Conservation (phyloP, 2,329 filamentous ascomycete genomes). For the Penicillium sp. region DNA sequence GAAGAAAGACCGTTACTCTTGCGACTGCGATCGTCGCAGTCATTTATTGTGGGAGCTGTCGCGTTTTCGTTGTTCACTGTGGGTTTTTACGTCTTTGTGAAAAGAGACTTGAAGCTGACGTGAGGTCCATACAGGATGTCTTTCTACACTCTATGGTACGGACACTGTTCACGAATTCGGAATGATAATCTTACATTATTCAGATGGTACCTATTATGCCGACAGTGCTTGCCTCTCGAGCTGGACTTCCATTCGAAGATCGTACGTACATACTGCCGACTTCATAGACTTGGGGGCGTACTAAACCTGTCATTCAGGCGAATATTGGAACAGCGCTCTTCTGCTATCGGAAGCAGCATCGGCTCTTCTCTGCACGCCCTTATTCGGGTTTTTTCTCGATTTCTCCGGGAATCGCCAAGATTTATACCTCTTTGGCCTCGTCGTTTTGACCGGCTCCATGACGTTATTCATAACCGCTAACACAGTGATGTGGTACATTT, state of each 20-base stretch:
- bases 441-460: constrained; percentile 53
- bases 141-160: constrained; percentile 21
- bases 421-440: constrained; percentile 59
- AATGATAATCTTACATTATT: background rate
- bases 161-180: background rate
- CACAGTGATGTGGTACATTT: constrained; percentile 48
- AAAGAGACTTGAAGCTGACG: background rate
- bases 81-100: background rate
- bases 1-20: constrained; percentile 26
- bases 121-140: constrained; percentile 6
- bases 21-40: constrained; percentile 55
- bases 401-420: constrained; percentile 44
- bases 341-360: constrained; percentile 16
- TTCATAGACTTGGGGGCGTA: background rate
- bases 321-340: constrained; percentile 22
- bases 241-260: constrained; percentile 14
- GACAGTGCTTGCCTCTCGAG: constrained; percentile 12
- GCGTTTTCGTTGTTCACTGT: constrained; percentile 19
- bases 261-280: constrained; percentile 1
- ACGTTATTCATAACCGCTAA: constrained; percentile 54
- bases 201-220: constrained; percentile 22
- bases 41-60: constrained; percentile 59
- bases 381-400: constrained; percentile 20
- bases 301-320: constrained; percentile 8
- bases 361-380: constrained; percentile 15